Conservation (phyloP, 2,329 filamentous ascomycete genomes). For the Ophiostoma fasciatum region DNA sequence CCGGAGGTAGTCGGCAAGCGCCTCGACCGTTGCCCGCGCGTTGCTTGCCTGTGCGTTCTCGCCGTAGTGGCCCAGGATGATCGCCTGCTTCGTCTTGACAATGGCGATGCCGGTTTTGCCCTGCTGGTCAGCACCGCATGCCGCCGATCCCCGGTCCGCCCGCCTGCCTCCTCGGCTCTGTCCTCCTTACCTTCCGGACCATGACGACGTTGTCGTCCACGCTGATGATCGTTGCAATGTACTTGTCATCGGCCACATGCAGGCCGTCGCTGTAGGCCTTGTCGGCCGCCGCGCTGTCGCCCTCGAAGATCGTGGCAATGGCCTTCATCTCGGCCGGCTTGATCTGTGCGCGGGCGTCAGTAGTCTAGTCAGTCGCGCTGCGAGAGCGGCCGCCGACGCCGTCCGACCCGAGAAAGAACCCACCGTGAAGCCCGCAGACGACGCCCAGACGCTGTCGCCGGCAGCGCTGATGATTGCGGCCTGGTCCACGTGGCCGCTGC, state of each 20-base stretch:
- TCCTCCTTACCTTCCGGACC: constrained; percentile 9
- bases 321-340: constrained; percentile 44
- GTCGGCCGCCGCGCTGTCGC: constrained; percentile 35
- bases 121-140: too few relatives aligned
- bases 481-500: constrained; percentile 65
- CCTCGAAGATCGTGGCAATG: constrained; percentile 37
- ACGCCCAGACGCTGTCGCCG: constrained; percentile 70
- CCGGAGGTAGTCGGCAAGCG: constrained; percentile 77
- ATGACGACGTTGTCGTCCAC: constrained; percentile 36
- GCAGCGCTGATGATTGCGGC: constrained; percentile 70
- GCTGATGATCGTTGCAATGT: constrained; percentile 52
- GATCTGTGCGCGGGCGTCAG: constrained; percentile 25
- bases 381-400: too few relatives aligned
- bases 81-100: constrained; percentile 75
- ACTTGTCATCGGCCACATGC: constrained; percentile 63
- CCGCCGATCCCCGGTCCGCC: too few relatives aligned
- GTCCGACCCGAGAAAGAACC: constrained; percentile 16
- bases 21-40: constrained; percentile 64
- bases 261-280: constrained; percentile 59
- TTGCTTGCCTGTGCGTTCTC: constrained; percentile 60
- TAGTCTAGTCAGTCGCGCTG: too few relatives aligned
- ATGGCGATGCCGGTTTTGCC: constrained; percentile 70
- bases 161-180: not conserved
- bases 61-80: constrained; percentile 77
- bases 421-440: constrained; percentile 59